Evolutionary conservation across 1,284 basidiomycete species (phyloP).

Genomic region (Pseudomicrostroma phylloplanum): DNA sequence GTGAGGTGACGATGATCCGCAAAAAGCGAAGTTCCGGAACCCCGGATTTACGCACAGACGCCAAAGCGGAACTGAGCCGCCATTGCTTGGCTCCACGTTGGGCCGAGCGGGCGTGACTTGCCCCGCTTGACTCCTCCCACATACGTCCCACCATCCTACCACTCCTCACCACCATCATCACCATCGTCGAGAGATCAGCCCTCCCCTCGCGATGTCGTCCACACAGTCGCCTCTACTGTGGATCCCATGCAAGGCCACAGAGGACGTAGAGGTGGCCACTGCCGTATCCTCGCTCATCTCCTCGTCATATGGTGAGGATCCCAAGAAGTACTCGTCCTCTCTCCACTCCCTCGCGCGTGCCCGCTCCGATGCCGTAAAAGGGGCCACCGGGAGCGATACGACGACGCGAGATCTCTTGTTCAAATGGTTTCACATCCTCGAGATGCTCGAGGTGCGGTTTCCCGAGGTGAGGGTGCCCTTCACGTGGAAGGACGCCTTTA

Average conservation of each 20-base stretch:
- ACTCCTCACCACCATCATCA: too few species aligned
- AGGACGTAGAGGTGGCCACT: slow-evolving; percentile 76
- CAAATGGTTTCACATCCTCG: slow-evolving; percentile 99
- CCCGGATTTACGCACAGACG: too few species aligned
- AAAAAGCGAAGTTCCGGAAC: too few species aligned
- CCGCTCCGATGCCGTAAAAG: slow-evolving; percentile 87
- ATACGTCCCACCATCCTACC: too few species aligned
- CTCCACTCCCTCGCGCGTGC: slow-evolving; percentile 77
- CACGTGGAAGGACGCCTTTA: slow-evolving; percentile 82
- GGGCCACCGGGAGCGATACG: slow-evolving; percentile 67
- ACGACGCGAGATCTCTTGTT: slow-evolving; percentile 81
- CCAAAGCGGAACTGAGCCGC: too few species aligned
- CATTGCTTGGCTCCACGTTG: too few species aligned
- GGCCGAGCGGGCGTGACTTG: too few species aligned
- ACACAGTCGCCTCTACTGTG: slow-evolving; percentile 52
- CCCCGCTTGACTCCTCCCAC: too few species aligned
- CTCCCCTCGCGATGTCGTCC: not conserved
- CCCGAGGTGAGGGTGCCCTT: slow-evolving; percentile 93
- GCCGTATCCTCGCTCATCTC: slow-evolving; percentile 80
- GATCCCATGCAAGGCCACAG: slow-evolving; percentile 58
- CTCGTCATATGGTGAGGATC: slow-evolving; percentile 86
- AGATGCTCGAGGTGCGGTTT: slow-evolving; percentile 92
- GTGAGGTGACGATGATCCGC: too few species aligned
- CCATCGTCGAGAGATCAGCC: not conserved
- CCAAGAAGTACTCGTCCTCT: slow-evolving; percentile 78